Evolutionary conservation across 1,284 basidiomycete species (phyloP).

Genomic region (Sporisorium graminicola): DNA sequence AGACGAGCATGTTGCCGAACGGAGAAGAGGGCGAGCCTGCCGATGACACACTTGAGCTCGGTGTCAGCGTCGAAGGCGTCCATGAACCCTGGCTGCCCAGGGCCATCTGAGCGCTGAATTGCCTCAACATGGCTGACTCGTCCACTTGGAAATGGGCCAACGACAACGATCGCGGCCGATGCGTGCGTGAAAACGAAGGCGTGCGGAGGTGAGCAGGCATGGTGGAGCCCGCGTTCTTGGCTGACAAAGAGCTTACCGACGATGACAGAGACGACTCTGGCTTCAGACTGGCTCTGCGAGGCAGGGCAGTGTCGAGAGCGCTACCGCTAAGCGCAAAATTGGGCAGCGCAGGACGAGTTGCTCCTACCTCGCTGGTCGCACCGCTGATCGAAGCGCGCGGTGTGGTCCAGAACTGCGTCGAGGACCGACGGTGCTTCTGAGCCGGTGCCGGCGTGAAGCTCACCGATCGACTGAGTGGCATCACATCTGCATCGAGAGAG

Average conservation of each 20-base stretch:
- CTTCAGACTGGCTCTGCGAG: conserved; percentile 27
- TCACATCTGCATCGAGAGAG: conserved; percentile 27
- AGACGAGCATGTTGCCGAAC: conserved; percentile 39
- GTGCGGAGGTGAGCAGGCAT: conserved; percentile 27
- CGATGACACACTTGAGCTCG: conserved; percentile 37
- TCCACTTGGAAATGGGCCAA: conserved; percentile 34
- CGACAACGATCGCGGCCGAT: conserved; percentile 44
- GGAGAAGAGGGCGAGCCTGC: conserved; percentile 42
- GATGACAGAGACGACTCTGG: conserved; percentile 18
- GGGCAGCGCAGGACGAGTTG: conserved; percentile 18
- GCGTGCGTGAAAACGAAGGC: conserved; percentile 23
- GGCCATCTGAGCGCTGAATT: conserved; percentile 18
- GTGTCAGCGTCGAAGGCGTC: conserved; percentile 24
- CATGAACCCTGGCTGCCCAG: conserved; percentile 30
- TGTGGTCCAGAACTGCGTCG: conserved; percentile 46
- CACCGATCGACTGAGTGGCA: conserved; percentile 32
- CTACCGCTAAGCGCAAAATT: conserved; percentile 24
- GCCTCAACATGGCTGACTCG: conserved; percentile 15
- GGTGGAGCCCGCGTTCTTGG: conserved; percentile 8
- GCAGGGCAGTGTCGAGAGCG: not conserved
- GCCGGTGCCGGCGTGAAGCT: conserved; percentile 34
- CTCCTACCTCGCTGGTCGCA: not conserved
- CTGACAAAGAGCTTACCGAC: conserved; percentile 24
- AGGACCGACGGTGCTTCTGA: conserved; percentile 40
- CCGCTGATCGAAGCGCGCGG: conserved; percentile 30